phyloP scores from a whole-genome alignment of 1,284 basidiomycete genomes.

The Mrakiaceae sp. region DNA sequence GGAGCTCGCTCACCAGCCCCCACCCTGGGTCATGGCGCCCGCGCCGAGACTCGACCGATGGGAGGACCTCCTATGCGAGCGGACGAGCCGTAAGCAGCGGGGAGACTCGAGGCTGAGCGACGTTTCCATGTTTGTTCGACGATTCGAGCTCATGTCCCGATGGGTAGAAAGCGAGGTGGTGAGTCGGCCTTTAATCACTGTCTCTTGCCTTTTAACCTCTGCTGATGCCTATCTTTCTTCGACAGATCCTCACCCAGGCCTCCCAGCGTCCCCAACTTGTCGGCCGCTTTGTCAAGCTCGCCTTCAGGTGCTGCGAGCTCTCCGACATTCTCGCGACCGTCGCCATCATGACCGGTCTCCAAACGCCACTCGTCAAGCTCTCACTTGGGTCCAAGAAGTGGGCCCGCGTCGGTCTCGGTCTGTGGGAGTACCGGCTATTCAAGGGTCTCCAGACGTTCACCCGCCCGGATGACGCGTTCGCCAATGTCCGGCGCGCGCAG shows the following conservation, averaged over 20 bases:
- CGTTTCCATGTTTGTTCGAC: constrained; percentile 13
- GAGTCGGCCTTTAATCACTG: neutral
- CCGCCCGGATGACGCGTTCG: neutral
- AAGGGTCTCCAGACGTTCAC: neutral
- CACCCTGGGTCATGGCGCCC: constrained; percentile 3
- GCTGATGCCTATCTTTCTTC: neutral
- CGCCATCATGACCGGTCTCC: constrained; percentile 9
- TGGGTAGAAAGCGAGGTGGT: constrained; percentile 17
- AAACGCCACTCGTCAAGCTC: constrained; percentile 6
- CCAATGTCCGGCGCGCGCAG: neutral
- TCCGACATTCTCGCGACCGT: neutral
- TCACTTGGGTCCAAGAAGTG: neutral
- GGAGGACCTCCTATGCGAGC: constrained; percentile 25
- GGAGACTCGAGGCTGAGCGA: constrained; percentile 14
- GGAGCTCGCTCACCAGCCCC: constrained; percentile 50
- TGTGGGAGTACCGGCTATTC: neutral
- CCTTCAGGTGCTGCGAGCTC: constrained; percentile 5
- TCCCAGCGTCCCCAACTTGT: neutral
- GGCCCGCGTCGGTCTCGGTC: neutral
- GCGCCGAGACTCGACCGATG: constrained; percentile 23
- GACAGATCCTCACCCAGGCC: constrained; percentile 3
- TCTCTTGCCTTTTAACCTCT: neutral
- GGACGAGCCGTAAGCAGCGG: constrained; percentile 2
- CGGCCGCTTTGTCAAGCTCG: constrained; percentile 16
- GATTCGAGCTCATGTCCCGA: constrained; percentile 12